Percentiles rank a stretch among this genome's conserved stretches.
These are phyloP conservation scores for Apiospora pterosperma DNA, from an alignment of 2,329 filamentous ascomycete species.

Conservation along the genomic window DNA sequence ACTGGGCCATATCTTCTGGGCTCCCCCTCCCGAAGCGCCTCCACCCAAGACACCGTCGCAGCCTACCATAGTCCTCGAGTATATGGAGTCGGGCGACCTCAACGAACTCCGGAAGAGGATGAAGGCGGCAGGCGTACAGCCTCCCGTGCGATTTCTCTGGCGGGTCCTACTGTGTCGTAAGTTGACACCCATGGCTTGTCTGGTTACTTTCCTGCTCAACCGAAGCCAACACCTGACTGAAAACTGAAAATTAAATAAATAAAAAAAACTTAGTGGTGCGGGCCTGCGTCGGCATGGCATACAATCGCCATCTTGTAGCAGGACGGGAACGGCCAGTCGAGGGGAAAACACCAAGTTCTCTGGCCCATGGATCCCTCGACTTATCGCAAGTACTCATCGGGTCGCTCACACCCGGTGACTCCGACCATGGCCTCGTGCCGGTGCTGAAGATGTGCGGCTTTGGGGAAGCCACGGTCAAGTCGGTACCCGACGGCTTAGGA, in stretches of 20 bases:
- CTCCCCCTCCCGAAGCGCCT: neutral
- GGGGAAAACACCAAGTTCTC: neutral
- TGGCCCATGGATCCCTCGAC: neutral
- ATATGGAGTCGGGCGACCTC: conserved; percentile 3
- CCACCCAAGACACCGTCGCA: neutral
- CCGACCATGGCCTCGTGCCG: neutral
- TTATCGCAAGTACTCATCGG: conserved; percentile 3
- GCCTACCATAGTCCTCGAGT: conserved; percentile 1
- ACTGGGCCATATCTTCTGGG: neutral
- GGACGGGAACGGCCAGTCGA: neutral
- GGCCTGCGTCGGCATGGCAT: neutral
- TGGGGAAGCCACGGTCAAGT: neutral
- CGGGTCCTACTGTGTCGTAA: neutral
- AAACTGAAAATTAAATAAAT: no score
- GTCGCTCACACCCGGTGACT: neutral
- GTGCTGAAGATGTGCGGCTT: conserved; percentile 3
- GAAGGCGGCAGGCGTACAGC: neutral
- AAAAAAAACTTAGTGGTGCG: neutral
- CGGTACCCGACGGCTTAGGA: neutral
- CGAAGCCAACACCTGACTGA: neutral
- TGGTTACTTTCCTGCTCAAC: neutral
- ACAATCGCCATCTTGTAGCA: neutral
- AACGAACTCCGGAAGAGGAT: neutral
- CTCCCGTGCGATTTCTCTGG: conserved; percentile 4
- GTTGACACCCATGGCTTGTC: neutral